A percentile compares a stretch with the other conserved stretches of the same genome.
These are phyloP conservation scores for Dorcoceras hygrometricum DNA, from an alignment of 257 asterid species.

Conservation along the genomic window DNA sequence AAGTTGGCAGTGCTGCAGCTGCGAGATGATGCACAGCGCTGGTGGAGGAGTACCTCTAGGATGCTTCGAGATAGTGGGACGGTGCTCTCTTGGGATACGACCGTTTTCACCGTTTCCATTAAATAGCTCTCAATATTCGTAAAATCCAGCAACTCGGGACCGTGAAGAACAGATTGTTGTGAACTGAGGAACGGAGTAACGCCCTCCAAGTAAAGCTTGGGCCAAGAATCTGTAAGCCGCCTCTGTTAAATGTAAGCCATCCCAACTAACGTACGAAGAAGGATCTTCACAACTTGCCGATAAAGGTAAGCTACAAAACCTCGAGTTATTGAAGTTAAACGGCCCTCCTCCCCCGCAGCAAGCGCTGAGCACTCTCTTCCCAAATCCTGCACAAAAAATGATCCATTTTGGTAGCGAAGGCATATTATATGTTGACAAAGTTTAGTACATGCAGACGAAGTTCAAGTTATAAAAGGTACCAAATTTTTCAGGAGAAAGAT, in stretches of 20 bases:
- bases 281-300: conserved; percentile 31
- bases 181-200: conserved; percentile 20
- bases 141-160: neutral
- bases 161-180: neutral
- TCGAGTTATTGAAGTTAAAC: conserved; percentile 8
- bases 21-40: too few relatives aligned
- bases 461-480: neutral
- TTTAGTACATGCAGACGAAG: too few relatives aligned
- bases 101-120: too few relatives aligned
- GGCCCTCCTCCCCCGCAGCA: conserved; percentile 45
- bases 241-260: conserved; percentile 44
- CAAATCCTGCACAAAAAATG: conserved; percentile 26
- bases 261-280: conserved; percentile 33
- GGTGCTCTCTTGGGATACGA: too few relatives aligned
- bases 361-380: conserved; percentile 23
- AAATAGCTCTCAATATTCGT: too few relatives aligned
- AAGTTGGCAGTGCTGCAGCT: too few relatives aligned
- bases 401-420: too few relatives aligned
- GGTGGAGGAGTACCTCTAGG: too few relatives aligned
- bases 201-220: conserved; percentile 19
- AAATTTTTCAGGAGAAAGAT: conserved; percentile 24
- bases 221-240: conserved; percentile 32
- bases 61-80: too few relatives aligned
- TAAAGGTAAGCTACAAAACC: conserved; percentile 12
- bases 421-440: too few relatives aligned